phyloP scores from a whole-genome alignment of 108 stramenopile species.

The Nitzschia palea region DNA sequence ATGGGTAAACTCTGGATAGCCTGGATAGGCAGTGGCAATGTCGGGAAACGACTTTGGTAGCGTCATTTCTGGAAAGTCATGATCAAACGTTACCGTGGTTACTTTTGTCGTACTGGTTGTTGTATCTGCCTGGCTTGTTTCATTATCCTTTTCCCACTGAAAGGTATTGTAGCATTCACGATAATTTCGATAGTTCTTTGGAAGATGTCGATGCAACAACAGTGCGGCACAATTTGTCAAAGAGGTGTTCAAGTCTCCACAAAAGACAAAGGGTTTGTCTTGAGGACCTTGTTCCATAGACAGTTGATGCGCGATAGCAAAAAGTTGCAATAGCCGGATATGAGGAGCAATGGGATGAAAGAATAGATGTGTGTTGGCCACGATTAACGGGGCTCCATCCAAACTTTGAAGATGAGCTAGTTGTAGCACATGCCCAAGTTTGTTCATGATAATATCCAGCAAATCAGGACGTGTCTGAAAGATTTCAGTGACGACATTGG shows the following conservation, averaged over 20 bases:
- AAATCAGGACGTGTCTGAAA: constrained; percentile 46
- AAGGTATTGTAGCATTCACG: constrained; percentile 55
- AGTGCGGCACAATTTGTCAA: constrained; percentile 47
- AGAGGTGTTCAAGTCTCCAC: constrained; percentile 63
- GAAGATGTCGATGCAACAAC: constrained; percentile 41
- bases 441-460: constrained; percentile 29
- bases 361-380: constrained; percentile 77
- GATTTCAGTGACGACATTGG: constrained; percentile 36
- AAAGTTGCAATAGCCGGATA: constrained; percentile 40
- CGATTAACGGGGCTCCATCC: constrained; percentile 1
- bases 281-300: constrained; percentile 1
- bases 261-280: constrained; percentile 44
- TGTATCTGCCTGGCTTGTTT: too few species aligned
- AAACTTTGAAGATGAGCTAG: not conserved
- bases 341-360: constrained; percentile 72
- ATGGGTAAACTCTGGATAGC: constrained; percentile 60
- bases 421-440: constrained; percentile 26
- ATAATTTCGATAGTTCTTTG: constrained; percentile 34
- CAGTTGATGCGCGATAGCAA: constrained; percentile 18
- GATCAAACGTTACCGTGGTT: not conserved
- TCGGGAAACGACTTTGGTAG: constrained; percentile 50
- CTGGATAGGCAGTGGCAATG: constrained; percentile 43
- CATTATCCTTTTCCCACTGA: constrained; percentile 35
- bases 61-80: constrained; percentile 28
- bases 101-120: not conserved